phyloP scores from a whole-genome alignment of 257 asterid species.

The Solanum chmielewskii region DNA sequence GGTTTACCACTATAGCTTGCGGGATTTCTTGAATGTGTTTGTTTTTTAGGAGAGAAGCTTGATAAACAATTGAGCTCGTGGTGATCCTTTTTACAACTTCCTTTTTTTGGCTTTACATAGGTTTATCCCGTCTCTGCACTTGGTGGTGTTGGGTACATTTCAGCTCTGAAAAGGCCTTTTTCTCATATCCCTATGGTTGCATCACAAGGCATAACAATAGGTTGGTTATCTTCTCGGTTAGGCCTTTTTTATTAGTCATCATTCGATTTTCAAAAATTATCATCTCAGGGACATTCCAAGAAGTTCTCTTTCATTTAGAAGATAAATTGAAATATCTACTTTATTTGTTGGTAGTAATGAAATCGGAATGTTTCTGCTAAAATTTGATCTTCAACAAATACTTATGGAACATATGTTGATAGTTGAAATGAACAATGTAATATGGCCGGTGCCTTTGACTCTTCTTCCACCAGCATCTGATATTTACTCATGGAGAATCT shows the following conservation, averaged over 20 bases:
- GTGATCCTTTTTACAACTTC: background rate
- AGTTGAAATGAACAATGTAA: background rate
- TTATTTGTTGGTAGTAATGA: background rate
- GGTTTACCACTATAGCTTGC: background rate
- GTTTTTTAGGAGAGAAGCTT: background rate
- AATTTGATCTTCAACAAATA: background rate
- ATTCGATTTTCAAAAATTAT: background rate
- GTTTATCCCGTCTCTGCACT: conserved; percentile 70
- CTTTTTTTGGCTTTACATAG: conserved; percentile 16
- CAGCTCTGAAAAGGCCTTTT: conserved; percentile 65
- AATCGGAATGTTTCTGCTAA: background rate
- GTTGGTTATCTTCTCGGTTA: conserved; percentile 22
- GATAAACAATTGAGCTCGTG: background rate
- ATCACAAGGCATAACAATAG: conserved; percentile 76
- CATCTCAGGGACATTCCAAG: background rate
- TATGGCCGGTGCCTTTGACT: background rate
- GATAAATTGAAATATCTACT: background rate
- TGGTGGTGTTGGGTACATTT: conserved; percentile 67
- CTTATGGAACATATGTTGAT: background rate
- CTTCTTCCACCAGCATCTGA: background rate
- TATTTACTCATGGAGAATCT: background rate
- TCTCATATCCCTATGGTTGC: conserved; percentile 75
- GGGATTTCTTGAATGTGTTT: background rate
- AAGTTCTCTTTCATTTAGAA: background rate
- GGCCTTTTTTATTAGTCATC: background rate